phyloP scores from a whole-genome alignment of 31 red algal genomes.

The Porphyra umbilicalis region DNA sequence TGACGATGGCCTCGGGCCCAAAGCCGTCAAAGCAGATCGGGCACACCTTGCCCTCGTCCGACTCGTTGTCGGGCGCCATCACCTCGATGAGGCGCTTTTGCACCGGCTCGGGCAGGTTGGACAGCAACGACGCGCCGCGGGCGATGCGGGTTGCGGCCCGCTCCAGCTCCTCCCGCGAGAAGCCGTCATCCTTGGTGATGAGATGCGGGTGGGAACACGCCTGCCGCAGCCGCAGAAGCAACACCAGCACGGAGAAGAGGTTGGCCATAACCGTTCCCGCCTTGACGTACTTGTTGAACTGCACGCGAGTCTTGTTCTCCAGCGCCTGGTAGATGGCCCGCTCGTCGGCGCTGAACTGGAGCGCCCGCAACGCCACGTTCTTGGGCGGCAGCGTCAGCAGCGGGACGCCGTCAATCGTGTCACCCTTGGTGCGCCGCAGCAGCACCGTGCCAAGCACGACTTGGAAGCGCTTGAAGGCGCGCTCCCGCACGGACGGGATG shows the following conservation, averaged over 20 bases:
- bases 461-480: slow-evolving; percentile 44
- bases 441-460: slow-evolving; percentile 25
- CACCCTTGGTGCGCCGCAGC: slow-evolving; percentile 44
- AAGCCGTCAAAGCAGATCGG: slow-evolving; percentile 15
- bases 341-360: slow-evolving; percentile 31
- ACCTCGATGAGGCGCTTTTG: slow-evolving; percentile 1
- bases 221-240: slow-evolving; percentile 76
- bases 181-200: slow-evolving; percentile 4
- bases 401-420: slow-evolving; percentile 27
- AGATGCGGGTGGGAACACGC: slow-evolving; percentile 71
- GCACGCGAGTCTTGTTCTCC: slow-evolving; percentile 10
- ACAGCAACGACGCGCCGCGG: neutral
- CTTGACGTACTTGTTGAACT: slow-evolving; percentile 13
- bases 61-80: neutral
- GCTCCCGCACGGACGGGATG: neutral
- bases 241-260: slow-evolving; percentile 40
- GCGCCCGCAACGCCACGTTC: slow-evolving; percentile 12
- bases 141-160: slow-evolving; percentile 1
- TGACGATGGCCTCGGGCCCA: neutral
- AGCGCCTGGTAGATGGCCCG: slow-evolving; percentile 13
- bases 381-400: slow-evolving; percentile 27
- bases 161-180: neutral
- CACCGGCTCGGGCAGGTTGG: neutral
- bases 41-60: slow-evolving; percentile 5
- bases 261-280: slow-evolving; percentile 18